Base-by-base conservation (phyloP, 768 basidiomycete genomes). In the Hortiboletus flavorubellus region DNA sequence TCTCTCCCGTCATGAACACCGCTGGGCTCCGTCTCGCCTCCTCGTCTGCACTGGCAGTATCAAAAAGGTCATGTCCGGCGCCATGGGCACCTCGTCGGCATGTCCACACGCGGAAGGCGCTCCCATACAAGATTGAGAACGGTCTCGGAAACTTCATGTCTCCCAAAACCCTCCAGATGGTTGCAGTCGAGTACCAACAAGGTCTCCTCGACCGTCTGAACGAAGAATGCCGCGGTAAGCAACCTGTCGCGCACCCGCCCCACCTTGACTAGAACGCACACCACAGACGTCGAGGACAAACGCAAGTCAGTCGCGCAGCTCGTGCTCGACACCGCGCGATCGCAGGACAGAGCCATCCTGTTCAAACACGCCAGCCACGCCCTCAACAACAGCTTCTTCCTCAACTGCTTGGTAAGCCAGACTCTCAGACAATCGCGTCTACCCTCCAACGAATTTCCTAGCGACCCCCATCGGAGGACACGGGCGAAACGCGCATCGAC, bases 341-440 rank as follows among this genome's bases (percentile, higher is more conserved):
- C 82, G 31, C 81, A 80, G 41, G 75, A 80, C 23, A 73, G 83
- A 49, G 79, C 84, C 1, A 72, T 95, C 49, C 82, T 84, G 26
- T 98, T 94, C 73, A 96, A 91, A 72, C 93, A 95, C 66, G 93
- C 95, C 4, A 89, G 89, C 59, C 81, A 92, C 45, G 91, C 96
- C 6, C 76, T 98, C 58, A 99, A 98, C 75, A 98, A 97, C 71
- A 85, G 86, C 62, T 98, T 92, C 80, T 98, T 98, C 79, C 80
- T 99, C 30, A 81, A 91, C 60, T 79, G 78, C 54, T 78, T 99
- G 38, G 96, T 98, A 69, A 49, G 93, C 79, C 30, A 12, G 5
- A 21, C 21, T 6, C 15, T 10, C 15, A 2, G 7, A 3, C 34
- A 2, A 2, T 2, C 18, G 3, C 9, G 15, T n/a, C 21, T n/a